Conservation (phyloP, 345 rosid genomes). For the Trapa bicornis region DNA sequence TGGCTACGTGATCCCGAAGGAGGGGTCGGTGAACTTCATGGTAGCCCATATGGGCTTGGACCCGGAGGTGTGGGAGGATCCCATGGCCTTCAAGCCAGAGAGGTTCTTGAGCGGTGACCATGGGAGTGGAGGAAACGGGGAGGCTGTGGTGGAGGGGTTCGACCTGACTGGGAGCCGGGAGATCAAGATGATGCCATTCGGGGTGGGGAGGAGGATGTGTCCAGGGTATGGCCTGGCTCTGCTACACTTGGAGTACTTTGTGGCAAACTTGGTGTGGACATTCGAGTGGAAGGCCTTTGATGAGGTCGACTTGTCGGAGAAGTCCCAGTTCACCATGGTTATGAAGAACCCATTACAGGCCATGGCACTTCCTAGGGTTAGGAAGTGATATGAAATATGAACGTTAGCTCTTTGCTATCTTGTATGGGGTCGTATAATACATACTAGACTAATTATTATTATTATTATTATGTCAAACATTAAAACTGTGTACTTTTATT, state of each 20-base stretch:
- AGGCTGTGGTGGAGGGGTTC: neutral
- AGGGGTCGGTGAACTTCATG: conserved; percentile 3
- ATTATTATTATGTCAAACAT: too few relatives aligned
- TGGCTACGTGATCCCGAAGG: conserved; percentile 8
- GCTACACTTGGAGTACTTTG: conserved; percentile 10
- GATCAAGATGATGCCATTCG: conserved; percentile 16
- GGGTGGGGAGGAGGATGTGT: conserved; percentile 14
- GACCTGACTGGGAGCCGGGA: conserved; percentile 11
- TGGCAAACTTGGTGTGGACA: conserved; percentile 8
- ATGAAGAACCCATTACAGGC: conserved; percentile 7
- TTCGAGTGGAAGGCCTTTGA: conserved; percentile 7
- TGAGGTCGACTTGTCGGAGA: conserved; percentile 8
- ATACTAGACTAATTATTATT: too few relatives aligned
- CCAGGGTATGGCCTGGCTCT: conserved; percentile 1
- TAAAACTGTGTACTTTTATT: too few relatives aligned
- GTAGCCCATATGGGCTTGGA: conserved; percentile 4
- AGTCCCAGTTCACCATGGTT: neutral
- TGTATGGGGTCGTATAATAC: too few relatives aligned
- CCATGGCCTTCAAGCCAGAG: conserved; percentile 3
- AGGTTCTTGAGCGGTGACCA: neutral
- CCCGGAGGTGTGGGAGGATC: conserved; percentile 12
- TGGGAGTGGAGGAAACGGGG: neutral
- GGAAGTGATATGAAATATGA: too few relatives aligned
- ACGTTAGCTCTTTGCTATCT: too few relatives aligned
- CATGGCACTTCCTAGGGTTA: neutral